Base-by-base conservation (phyloP, 192 early-diverging fungal species). In the Kickxella alabastrina region DNA sequence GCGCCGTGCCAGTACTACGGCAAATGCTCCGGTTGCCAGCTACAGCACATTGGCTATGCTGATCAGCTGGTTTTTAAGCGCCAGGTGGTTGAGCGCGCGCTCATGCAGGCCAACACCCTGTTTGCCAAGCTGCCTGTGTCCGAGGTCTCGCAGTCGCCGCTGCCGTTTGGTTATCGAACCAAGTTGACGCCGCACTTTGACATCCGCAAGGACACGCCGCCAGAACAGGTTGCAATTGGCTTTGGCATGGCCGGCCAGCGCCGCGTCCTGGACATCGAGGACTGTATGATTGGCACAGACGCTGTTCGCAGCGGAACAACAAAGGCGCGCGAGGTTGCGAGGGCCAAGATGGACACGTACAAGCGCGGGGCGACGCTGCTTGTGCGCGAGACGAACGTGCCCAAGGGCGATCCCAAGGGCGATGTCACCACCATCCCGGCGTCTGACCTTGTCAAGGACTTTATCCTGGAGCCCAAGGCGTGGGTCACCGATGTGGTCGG, bases 181-280 rank as follows among this genome's bases (percentile, higher is more conserved):
- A 87, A 87, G 62, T 72, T 87, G 19, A 81, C 83, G 0, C 83
- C 83, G 29, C 85, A 87, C 50, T 82, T 82, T 63, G 78, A 81
- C 22, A 73, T 71, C 21, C 73, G 52, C 34, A 78, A 79, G 44
- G 62, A 68, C 9, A 75, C 61, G 49, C 68, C 65, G 39, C 57
- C 64, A 13, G 65, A 68, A 0, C 28, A 75, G 13, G 61, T 68
- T 13, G 51, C 72, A 1, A 79, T 87, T 44, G 85, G 85, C 17
- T 87, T 83, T 56, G 54, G 64, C 26, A 53, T 79, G 29, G 52
- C 68, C 19, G 85, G 85, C 17, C 75, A 81, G 47, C 67, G 76
- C 18, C 62, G 71, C 13, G 80, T 87, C 13, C 48, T 87, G 43
- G 85, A 87, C 54, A 80, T 87, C 34, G 82, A 83, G 36, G 64